phyloP scores from a whole-genome alignment of 306 rosid species.

The Lathyrus aphaca region DNA sequence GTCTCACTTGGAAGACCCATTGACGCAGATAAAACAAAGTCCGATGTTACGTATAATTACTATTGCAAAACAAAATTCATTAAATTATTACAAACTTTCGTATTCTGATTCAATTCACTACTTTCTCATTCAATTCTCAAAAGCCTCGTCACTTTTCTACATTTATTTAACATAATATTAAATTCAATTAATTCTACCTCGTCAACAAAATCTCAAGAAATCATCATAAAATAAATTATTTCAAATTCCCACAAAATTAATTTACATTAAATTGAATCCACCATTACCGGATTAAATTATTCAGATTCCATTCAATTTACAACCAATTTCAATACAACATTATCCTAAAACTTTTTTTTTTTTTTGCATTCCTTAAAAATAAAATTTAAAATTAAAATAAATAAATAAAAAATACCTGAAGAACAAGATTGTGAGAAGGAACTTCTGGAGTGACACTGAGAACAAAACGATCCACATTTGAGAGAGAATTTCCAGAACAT shows the following conservation, averaged over 20 bases:
- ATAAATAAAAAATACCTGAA: slow-evolving; percentile 46
- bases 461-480: slow-evolving; percentile 70
- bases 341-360: not conserved
- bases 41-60: slow-evolving; percentile 5
- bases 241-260: not conserved
- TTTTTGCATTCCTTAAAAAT: not conserved
- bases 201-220: too few species aligned
- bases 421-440: slow-evolving; percentile 52
- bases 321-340: not conserved
- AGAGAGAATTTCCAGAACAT: slow-evolving; percentile 9
- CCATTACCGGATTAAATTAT: not conserved
- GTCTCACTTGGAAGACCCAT: not conserved
- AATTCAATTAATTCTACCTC: too few species aligned
- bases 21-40: not conserved
- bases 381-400: too few species aligned
- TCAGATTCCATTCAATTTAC: not conserved
- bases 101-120: too few species aligned
- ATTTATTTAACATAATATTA: too few species aligned
- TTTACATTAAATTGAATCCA: not conserved
- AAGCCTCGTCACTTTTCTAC: too few species aligned
- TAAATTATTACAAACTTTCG: too few species aligned
- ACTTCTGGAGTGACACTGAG: slow-evolving; percentile 63
- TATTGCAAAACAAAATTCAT: not conserved
- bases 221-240: not conserved
- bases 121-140: too few species aligned